Evolutionary conservation across 2,329 filamentous ascomycete genomes (phyloP), one percentile per base, ranked within the genome.

Genomic region (Hypocrella siamensis): DNA sequence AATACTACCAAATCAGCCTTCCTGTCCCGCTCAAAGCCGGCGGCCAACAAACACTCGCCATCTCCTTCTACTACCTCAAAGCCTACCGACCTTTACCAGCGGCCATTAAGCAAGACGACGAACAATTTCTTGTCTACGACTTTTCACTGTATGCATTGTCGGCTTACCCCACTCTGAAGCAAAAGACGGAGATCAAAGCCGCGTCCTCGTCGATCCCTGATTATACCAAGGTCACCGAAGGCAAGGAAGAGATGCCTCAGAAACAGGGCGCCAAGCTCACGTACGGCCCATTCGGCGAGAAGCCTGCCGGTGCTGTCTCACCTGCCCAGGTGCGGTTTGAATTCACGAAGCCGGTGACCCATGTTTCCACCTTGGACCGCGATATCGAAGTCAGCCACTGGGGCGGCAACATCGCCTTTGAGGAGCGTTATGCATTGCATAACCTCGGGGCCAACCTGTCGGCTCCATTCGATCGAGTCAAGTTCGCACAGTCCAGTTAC

Each of bases 101-200:
- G 3, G 60, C 73, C 33, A 88, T 98, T 49, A 63, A 67, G n/a
- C 90, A 98, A 55, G 67, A 75, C 28, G 84, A 85, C 31, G 74
- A 78, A 53, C 90, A 98, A 58, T 94, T 78, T 59, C 75, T 98
- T 32, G 66, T 72, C 35, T 85, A 92, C 63, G 66, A 74, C 34
- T 92, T 93, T 63, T 88, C 82, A 38, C 80, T 81, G 42, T 93
- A 93, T 57, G 70, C 67, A 29, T 78, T 77, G 12, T 92, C 83
- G 8, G 77, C 79, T 38, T 98, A 98, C 61, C 60, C 68, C 14
- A 94, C 85, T 11, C 55, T 71, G 46, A 93, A 93, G 62, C 90
- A 98, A 56, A 94, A 94, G 72, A 96, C 90, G 25, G 93, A 96
- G 58, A 59, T 98, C 58, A 94, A 94, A 63, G 76, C 93, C 44